Conservation (phyloP, 257 asterid species). For the Solanum chilense region DNA sequence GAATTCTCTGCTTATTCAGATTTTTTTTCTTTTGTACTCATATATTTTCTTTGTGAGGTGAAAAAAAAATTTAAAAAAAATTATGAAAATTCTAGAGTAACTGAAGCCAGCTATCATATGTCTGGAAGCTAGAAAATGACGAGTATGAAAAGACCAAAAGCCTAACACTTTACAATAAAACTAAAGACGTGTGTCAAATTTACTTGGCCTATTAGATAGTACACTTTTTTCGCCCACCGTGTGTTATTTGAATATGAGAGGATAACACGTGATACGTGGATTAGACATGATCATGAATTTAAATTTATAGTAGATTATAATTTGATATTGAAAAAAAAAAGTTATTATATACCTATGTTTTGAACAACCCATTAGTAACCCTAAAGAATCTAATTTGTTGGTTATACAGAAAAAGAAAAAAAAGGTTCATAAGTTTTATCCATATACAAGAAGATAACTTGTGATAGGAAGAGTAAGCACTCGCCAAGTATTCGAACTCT, state of each 20-base stretch:
- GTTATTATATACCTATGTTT: background rate
- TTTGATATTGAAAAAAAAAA: background rate
- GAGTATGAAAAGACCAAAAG: background rate
- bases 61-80: background rate
- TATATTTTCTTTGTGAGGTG: background rate
- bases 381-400: background rate
- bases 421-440: background rate
- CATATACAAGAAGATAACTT: background rate
- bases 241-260: background rate
- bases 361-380: background rate
- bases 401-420: rapidly evolving
- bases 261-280: background rate
- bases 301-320: background rate
- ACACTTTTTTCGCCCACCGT: background rate
- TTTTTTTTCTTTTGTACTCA: background rate
- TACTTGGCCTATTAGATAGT: background rate
- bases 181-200: background rate
- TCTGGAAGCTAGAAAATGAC: background rate
- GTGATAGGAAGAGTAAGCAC: background rate
- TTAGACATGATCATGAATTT: background rate
- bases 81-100: background rate
- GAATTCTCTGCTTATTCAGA: background rate
- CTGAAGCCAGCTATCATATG: background rate
- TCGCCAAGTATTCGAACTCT: background rate
- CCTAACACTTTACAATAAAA: background rate